Conservation (phyloP, 495 filamentous ascomycete genomes). For the Xylaria acuta region DNA sequence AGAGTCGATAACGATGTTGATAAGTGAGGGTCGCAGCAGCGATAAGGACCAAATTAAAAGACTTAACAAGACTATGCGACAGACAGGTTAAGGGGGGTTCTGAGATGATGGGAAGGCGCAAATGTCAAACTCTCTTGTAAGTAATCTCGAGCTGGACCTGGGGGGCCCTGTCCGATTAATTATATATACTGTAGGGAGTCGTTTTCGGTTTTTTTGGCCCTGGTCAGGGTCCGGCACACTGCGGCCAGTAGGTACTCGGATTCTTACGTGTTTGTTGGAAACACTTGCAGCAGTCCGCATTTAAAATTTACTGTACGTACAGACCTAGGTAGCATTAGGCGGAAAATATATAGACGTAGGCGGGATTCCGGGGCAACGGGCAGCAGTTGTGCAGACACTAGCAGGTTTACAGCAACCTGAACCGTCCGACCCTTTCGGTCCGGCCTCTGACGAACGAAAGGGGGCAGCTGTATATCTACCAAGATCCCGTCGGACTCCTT, state of each 20-base stretch:
- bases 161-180: conserved; percentile 17
- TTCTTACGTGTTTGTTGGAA: conserved; percentile 11
- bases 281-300: background rate
- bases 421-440: conserved; percentile 12
- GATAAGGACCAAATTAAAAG: background rate
- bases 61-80: conserved; percentile 9
- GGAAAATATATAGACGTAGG: background rate
- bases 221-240: conserved; percentile 3
- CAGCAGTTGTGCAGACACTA: background rate
- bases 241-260: background rate
- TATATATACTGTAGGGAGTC: background rate
- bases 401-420: background rate
- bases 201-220: background rate
- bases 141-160: background rate
- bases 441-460: background rate
- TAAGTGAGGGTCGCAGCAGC: background rate
- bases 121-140: background rate
- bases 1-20: background rate
- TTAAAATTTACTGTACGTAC: background rate
- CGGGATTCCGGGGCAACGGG: background rate
- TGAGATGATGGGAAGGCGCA: background rate
- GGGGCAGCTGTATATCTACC: background rate
- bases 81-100: background rate
- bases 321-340: background rate
- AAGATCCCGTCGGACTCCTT: conserved; percentile 27